Conservation (phyloP, 805 yeast genomes). For the Candida tammaniensis region DNA sequence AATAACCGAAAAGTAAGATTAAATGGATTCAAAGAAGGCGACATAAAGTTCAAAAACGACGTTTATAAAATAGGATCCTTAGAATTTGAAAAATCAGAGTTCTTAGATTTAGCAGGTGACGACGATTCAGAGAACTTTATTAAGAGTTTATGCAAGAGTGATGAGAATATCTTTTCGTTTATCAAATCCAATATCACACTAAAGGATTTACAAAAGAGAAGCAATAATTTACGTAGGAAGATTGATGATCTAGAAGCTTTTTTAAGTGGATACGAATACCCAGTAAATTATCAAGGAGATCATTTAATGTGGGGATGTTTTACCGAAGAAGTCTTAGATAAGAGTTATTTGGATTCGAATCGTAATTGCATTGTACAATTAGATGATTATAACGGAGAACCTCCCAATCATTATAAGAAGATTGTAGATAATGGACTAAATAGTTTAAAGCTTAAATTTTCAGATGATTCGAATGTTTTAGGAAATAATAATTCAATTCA, state of each 20-base stretch:
- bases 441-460: conserved; percentile 30
- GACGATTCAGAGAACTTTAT: conserved; percentile 59
- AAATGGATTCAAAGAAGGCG: conserved; percentile 15
- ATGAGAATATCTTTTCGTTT: conserved; percentile 36
- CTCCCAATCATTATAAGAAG: conserved; percentile 24
- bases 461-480: conserved; percentile 11
- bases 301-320: conserved; percentile 35
- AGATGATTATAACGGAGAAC: conserved; percentile 22
- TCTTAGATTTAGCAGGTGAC: conserved; percentile 35
- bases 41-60: conserved; percentile 22
- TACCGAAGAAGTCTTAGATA: conserved; percentile 26
- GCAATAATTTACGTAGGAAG: conserved; percentile 30
- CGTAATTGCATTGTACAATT: conserved; percentile 29
- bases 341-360: conserved; percentile 26
- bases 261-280: conserved; percentile 32
- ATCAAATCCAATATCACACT: conserved; percentile 42
- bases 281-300: conserved; percentile 22
- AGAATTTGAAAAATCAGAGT: conserved; percentile 52
- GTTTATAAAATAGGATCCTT: conserved; percentile 45
- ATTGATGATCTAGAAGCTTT: conserved; percentile 27
- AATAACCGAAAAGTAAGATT: conserved; percentile 6
- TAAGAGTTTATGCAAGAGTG: conserved; percentile 32
- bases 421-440: conserved; percentile 32
- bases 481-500: conserved; percentile 1
- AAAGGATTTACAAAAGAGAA: conserved; percentile 40